phyloP scores from a whole-genome alignment of 371 early-diverging fungal species.

The Mortierella sp. region DNA sequence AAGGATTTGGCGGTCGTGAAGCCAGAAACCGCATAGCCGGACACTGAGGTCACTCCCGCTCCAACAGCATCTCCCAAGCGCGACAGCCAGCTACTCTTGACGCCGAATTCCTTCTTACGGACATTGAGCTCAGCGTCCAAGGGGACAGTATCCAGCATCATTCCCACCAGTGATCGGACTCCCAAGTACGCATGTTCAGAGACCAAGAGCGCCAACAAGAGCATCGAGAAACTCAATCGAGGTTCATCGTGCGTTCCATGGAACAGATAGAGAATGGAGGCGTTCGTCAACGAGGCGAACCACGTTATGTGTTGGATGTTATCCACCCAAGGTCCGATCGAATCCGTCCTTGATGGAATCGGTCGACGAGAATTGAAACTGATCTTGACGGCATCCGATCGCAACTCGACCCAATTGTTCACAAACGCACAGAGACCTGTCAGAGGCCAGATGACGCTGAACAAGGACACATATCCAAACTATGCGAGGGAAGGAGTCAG shows the following conservation, averaged over 20 bases:
- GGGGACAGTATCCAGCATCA: conserved; percentile 43
- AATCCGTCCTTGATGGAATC: conserved; percentile 79
- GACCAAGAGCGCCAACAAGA: conserved; percentile 30
- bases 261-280: conserved; percentile 79
- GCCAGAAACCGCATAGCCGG: conserved; percentile 4
- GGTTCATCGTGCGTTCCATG: conserved; percentile 42
- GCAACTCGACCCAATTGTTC: conserved; percentile 90
- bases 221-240: conserved; percentile 35
- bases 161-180: conserved; percentile 19
- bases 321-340: conserved; percentile 88
- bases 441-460: conserved; percentile 86
- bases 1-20: conserved; percentile 1
- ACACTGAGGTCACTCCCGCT: not conserved
- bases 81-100: conserved; percentile 53
- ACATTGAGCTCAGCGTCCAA: conserved; percentile 42
- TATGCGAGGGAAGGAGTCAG: not conserved
- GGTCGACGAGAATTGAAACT: conserved; percentile 74
- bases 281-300: conserved; percentile 81
- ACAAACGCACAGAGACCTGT: conserved; percentile 81
- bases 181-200: conserved; percentile 49
- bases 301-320: conserved; percentile 71
- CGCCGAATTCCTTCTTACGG: conserved; percentile 46
- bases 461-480: conserved; percentile 85
- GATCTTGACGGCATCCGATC: conserved; percentile 90
- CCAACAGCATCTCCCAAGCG: conserved; percentile 32